Base-by-base conservation (phyloP, 257 asterid genomes). In the Cruciata laevipes region DNA sequence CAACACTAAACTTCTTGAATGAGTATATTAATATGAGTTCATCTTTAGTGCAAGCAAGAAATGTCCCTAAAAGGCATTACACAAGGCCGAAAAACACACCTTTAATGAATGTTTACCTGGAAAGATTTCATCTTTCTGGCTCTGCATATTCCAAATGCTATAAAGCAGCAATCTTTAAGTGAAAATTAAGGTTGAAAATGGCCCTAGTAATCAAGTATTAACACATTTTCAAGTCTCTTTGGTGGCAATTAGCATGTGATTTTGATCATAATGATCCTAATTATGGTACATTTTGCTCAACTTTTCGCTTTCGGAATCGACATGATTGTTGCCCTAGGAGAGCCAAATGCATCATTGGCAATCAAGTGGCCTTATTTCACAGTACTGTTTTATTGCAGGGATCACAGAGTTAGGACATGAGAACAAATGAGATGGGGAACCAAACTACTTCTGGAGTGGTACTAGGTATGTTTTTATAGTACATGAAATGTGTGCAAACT, bases 401-500 rank as follows among this genome's bases (percentile, higher is more conserved):
- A 12, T 68, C 64, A 63, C 35, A 51, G 37, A 32, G 67, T 76
- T 59, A 71, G 75, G 79, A 80, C 38, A 71, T 68, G 83, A 73
- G 69, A 83, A 70, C 65, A 47, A 71, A 52, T 69, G 86, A 79
- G 76, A 85, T 89, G 95, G 96, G 95, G n/a, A 89, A 89, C 82
- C 87, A 82, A 63, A 87, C 75, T 73, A 74, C 88, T 74, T 81
- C 93, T 52, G 90, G 86, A 69, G 75, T 82, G 18, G 17, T 42
- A 44, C 72, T 75, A 82, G 95, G 96, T 85, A 81, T 68, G 72
- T 31, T 66, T 32, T 51, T 18, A 6, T 40, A 42, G 14, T n/a
- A 30, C 61, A 18, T n/a, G n/a, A 4, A 17, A 10, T 18, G 16
- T 51, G 10, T 66, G 30, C 7, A 2, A 32, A 21, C n/a, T 62